Conservation (phyloP, 169 alveolate genomes). For the Plasmodium vivax region DNA sequence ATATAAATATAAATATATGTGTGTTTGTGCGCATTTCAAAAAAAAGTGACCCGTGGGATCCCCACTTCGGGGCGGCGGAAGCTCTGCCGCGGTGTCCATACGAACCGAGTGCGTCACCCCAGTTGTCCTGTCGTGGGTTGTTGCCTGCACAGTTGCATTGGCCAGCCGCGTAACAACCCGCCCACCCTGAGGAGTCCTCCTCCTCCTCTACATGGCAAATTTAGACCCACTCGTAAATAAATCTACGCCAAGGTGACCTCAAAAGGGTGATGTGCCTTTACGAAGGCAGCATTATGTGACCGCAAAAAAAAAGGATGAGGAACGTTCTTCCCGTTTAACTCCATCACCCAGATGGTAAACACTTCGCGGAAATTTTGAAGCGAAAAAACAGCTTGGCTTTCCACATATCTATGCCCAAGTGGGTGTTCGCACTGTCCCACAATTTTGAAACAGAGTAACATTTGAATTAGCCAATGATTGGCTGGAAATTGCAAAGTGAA, state of each 20-base stretch:
- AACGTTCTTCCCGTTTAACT: neutral
- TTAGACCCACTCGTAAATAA: neutral
- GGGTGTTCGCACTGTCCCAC: neutral
- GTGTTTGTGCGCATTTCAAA: neutral
- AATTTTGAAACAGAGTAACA: conserved; percentile 17
- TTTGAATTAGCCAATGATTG: neutral
- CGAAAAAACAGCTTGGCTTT: neutral
- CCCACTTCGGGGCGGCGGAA: neutral
- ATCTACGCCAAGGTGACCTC: neutral
- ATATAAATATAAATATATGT: neutral
- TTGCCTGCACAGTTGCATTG: neutral
- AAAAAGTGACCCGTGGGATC: neutral
- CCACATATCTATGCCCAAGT: neutral
- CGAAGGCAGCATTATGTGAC: neutral
- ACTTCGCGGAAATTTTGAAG: neutral
- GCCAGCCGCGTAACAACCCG: neutral
- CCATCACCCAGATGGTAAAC: neutral
- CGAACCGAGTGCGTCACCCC: neutral
- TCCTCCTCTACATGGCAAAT: neutral
- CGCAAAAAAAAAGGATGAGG: neutral
- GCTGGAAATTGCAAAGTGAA: neutral
- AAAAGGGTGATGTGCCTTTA: neutral
- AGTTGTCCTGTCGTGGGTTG: neutral
- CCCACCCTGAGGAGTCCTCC: neutral
- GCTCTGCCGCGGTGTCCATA: neutral